These are phyloP conservation scores for Isatis lusitanica DNA, from an alignment of 441 rosid genomes.

Conservation along the genomic window DNA sequence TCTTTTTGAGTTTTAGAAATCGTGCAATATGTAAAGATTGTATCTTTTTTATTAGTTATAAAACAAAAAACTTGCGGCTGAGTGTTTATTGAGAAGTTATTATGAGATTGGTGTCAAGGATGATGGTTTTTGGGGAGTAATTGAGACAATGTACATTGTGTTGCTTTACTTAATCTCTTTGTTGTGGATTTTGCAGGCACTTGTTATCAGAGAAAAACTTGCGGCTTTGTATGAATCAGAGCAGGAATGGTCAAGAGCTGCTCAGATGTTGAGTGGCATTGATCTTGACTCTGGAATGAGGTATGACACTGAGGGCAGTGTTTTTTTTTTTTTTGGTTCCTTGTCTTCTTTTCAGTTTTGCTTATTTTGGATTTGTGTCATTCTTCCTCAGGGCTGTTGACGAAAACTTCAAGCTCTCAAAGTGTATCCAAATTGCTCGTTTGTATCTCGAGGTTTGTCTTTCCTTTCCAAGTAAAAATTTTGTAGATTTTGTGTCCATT, in stretches of 20 bases:
- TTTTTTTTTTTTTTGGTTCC: neutral
- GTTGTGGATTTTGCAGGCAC: constrained; percentile 49
- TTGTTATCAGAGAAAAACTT: constrained; percentile 93
- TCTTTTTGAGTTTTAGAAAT: neutral
- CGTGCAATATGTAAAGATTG: neutral
- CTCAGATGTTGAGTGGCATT: constrained; percentile 98
- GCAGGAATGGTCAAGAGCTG: constrained; percentile 96
- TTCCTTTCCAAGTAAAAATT: constrained; percentile 3
- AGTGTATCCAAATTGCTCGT: constrained; percentile 98
- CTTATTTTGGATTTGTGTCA: constrained; percentile 18
- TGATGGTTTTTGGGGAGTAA: neutral
- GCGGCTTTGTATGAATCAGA: constrained; percentile 92
- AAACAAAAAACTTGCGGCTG: too few species aligned
- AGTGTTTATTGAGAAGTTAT: neutral
- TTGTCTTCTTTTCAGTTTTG: neutral
- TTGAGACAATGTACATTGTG: constrained; percentile 27
- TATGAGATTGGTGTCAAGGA: neutral
- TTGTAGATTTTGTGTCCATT: neutral
- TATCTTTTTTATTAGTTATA: too few species aligned
- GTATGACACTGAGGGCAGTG: constrained; percentile 40
- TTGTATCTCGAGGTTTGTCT: constrained; percentile 86
- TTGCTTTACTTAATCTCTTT: neutral
- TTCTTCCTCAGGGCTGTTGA: constrained; percentile 70
- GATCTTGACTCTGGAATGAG: constrained; percentile 98
- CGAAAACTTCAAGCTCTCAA: constrained; percentile 80